Evolutionary conservation across 257 asterid genomes (phyloP).

Genomic region (Cruciata laevipes): DNA sequence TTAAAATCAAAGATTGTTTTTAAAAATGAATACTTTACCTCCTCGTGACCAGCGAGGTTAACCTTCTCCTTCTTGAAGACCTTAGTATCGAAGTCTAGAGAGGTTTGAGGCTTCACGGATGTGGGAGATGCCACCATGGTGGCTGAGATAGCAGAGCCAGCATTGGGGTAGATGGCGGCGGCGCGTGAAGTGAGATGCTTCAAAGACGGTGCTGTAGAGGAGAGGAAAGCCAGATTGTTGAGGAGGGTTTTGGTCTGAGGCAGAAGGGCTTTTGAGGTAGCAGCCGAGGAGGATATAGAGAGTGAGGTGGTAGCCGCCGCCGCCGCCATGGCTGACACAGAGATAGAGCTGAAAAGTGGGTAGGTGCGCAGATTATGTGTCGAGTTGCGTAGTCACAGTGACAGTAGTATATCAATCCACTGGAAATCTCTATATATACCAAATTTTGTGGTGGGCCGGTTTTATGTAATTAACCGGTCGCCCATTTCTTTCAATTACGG

Average conservation of each 20-base stretch:
- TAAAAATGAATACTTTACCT: constrained; percentile 32
- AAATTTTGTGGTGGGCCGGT: too few relatives aligned
- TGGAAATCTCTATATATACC: too few relatives aligned
- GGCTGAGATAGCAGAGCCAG: constrained; percentile 44
- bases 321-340: constrained; percentile 57
- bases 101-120: constrained; percentile 32
- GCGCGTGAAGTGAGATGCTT: constrained; percentile 36
- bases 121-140: constrained; percentile 53
- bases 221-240: constrained; percentile 42
- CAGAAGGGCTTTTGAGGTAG: constrained; percentile 23
- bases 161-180: constrained; percentile 22
- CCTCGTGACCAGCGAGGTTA: constrained; percentile 80
- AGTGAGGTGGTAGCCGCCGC: constrained; percentile 46
- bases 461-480: too few relatives aligned
- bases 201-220: constrained; percentile 50
- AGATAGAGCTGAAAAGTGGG: too few relatives aligned
- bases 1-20: background rate
- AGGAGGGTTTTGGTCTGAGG: constrained; percentile 18
- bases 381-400: too few relatives aligned
- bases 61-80: constrained; percentile 76
- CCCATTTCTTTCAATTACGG: too few relatives aligned
- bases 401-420: too few relatives aligned
- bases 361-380: too few relatives aligned
- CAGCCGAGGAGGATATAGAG: constrained; percentile 26
- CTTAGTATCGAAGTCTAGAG: constrained; percentile 70